Evolutionary conservation across 1,284 basidiomycete genomes (phyloP), one percentile per base, ranked within the genome.

Genomic region (Coniophora puteana): DNA sequence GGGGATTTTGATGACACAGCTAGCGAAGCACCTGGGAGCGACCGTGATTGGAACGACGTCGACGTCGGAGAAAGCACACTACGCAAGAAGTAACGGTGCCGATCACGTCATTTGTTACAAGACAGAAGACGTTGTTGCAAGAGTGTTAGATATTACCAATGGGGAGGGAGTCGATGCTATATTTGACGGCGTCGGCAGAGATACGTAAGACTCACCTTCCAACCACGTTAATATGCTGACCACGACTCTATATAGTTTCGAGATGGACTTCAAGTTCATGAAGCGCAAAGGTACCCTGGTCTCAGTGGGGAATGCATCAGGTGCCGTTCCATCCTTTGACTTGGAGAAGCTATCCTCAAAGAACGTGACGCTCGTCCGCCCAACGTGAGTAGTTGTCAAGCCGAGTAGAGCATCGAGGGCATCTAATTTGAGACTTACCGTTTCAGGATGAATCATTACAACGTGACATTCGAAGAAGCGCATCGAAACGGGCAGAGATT

Each of bases 21-120:
- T 82, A 22, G 76, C 74, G n/a, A 80, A 78, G 65, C 71, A 67
- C 51, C 67, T 78, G 46, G 94, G 95, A 11, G 93, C 89, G 2
- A 83, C 80, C 8, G 91, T 97, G 17, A 96, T 99, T 52, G 95
- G 91, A 2, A 97, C 93, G n/a, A 91, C 89, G 2, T 95, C 92
- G 2, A 89, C 85, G 0, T 60, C 67, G 17, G 89, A 81, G 54
- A 99, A 99, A 62, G 91, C 90, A 3, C 76, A 78, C 37, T 58
- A 94, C n/a, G 94, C 91, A 8, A 83, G 78, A 51, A 65, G 71
- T 35, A 73, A 88, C 51, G 95, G 95, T 12, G 92, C 93, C 0
- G 80, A 90, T 56, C 81, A 94, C 58, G 88, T 96, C 31, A 84
- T 98, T 46, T 60, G 93, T 38, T 93, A 95, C 60, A 77, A 77